These are phyloP conservation scores for Acaromyces ingoldii DNA, from an alignment of 1,284 basidiomycete genomes.

Conservation along the genomic window DNA sequence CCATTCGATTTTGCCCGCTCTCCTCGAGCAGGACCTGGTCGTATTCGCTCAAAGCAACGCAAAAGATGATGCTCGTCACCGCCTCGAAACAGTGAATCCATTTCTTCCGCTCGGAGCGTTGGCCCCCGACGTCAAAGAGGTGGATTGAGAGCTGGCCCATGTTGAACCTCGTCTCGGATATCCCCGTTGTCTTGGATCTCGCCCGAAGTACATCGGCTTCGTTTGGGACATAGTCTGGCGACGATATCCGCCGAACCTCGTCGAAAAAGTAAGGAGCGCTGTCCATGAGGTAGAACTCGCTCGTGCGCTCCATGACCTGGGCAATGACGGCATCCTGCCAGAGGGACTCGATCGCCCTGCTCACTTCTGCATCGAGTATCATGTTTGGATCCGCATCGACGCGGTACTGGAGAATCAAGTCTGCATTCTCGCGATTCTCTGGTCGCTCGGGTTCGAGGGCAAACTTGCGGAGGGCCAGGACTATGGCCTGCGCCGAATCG, in stretches of 20 bases:
- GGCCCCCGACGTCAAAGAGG: conserved; percentile 48
- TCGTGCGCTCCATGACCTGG: conserved; percentile 75
- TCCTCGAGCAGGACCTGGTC: conserved; percentile 44
- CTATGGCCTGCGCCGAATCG: conserved; percentile 74
- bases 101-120: conserved; percentile 46
- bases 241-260: conserved; percentile 74
- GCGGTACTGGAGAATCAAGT: conserved; percentile 55
- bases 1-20: conserved; percentile 74
- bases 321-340: conserved; percentile 89
- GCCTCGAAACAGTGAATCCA: conserved; percentile 52
- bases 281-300: conserved; percentile 95
- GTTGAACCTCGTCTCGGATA: conserved; percentile 70
- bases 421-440: conserved; percentile 67
- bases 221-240: conserved; percentile 73
- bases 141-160: conserved; percentile 53
- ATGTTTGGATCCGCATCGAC: conserved; percentile 47
- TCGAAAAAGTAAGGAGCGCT: conserved; percentile 88
- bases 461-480: conserved; percentile 83
- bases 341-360: conserved; percentile 71
- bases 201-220: conserved; percentile 85
- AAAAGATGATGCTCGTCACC: conserved; percentile 46
- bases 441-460: conserved; percentile 74
- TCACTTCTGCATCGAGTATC: conserved; percentile 55
- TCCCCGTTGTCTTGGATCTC: conserved; percentile 84
- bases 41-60: conserved; percentile 49